These are phyloP conservation scores for Penicillium robsamsonii DNA, from an alignment of 495 filamentous ascomycete genomes.

Conservation along the genomic window DNA sequence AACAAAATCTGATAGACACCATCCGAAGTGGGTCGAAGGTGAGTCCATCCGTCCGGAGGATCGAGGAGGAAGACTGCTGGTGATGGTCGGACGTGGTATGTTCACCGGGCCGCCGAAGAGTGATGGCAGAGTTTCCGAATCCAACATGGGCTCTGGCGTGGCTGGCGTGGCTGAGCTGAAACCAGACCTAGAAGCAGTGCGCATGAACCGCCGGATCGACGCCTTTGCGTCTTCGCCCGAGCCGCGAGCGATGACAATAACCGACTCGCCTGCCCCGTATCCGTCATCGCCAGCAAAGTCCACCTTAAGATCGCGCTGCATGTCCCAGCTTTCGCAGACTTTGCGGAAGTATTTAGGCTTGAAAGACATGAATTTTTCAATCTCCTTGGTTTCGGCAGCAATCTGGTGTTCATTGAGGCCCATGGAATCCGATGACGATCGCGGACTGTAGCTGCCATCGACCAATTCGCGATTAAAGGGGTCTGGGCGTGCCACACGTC, in stretches of 20 bases:
- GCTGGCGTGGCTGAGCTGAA: slow-evolving; percentile 14
- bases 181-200: slow-evolving; percentile 17
- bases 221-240: slow-evolving; percentile 53
- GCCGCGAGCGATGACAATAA: slow-evolving; percentile 73
- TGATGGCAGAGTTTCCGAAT: slow-evolving; percentile 20
- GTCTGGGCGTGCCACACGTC: slow-evolving; percentile 67
- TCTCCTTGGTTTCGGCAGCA: slow-evolving; percentile 71
- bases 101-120: slow-evolving; percentile 37
- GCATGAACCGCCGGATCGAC: slow-evolving; percentile 51
- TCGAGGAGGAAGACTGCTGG: slow-evolving; percentile 24
- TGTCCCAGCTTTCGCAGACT: slow-evolving; percentile 84
- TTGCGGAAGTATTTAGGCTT: slow-evolving; percentile 78
- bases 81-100: slow-evolving; percentile 7
- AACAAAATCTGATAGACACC: slow-evolving; percentile 58
- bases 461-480: slow-evolving; percentile 58
- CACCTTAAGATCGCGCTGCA: slow-evolving; percentile 79
- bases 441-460: slow-evolving; percentile 67
- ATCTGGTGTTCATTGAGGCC: slow-evolving; percentile 67
- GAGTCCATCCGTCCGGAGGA: slow-evolving; percentile 19
- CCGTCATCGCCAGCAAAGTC: slow-evolving; percentile 86
- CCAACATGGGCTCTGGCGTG: neutral
- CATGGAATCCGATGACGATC: slow-evolving; percentile 69
- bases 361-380: slow-evolving; percentile 70
- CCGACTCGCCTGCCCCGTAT: slow-evolving; percentile 65
- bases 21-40: slow-evolving; percentile 41